phyloP scores from a whole-genome alignment of 2,329 filamentous ascomycete species.

The Phialophora verrucosa region DNA sequence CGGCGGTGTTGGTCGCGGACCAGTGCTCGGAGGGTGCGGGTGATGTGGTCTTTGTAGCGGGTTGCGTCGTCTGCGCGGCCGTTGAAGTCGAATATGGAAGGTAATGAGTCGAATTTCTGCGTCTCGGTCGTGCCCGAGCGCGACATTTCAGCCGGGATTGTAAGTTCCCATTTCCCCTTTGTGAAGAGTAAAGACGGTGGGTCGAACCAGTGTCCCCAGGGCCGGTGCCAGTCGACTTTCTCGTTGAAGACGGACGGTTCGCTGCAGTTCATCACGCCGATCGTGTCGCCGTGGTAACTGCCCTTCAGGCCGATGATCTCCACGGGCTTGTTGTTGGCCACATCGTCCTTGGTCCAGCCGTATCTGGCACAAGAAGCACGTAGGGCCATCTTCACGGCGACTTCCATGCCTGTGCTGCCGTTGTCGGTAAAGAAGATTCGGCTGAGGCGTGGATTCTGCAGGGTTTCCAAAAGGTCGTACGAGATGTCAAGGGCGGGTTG shows the following conservation, averaged over 20 bases:
- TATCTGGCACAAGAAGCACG: conserved; percentile 71
- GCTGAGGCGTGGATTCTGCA: conserved; percentile 68
- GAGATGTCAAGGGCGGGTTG: conserved; percentile 75
- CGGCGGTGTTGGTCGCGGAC: conserved; percentile 63
- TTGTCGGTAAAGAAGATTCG: conserved; percentile 86
- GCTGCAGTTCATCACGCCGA: conserved; percentile 84
- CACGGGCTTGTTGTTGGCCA: conserved; percentile 60
- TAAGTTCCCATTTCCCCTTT: conserved; percentile 64
- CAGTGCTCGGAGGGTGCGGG: conserved; percentile 59
- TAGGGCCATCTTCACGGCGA: conserved; percentile 83
- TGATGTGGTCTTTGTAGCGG: conserved; percentile 67
- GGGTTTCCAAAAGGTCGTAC: conserved; percentile 63
- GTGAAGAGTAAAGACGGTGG: conserved; percentile 74
- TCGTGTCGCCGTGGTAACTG: conserved; percentile 86
- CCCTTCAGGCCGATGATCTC: conserved; percentile 76
- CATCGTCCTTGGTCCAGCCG: conserved; percentile 60
- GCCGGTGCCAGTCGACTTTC: conserved; percentile 84
- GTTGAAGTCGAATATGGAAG: conserved; percentile 66
- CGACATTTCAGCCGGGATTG: conserved; percentile 28
- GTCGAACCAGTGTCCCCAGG: conserved; percentile 80
- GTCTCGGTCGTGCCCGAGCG: conserved; percentile 31
- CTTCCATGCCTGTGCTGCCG: conserved; percentile 81
- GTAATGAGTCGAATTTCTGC: conserved; percentile 56
- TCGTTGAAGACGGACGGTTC: conserved; percentile 80
- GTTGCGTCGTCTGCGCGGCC: conserved; percentile 54